phyloP scores from a whole-genome alignment of 2,329 filamentous ascomycete species.

The Cordyceps tenuipes region DNA sequence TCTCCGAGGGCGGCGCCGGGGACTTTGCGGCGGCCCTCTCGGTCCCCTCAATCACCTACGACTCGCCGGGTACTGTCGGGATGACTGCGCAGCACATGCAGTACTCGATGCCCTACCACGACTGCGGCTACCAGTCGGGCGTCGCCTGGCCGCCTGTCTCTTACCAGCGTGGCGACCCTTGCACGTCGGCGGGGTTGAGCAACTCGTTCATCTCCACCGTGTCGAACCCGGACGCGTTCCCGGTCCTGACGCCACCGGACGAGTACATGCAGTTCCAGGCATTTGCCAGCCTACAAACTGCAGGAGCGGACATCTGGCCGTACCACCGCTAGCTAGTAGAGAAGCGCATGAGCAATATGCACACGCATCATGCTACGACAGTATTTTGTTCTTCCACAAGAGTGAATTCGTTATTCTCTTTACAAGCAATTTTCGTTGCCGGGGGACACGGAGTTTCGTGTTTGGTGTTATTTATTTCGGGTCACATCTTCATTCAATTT shows the following conservation, averaged over 20 bases:
- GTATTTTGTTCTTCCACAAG: not conserved
- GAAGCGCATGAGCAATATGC: not conserved
- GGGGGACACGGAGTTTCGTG: not conserved
- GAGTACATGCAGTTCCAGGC: conserved; percentile 11
- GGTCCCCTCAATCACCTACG: not conserved
- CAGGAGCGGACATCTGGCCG: conserved; percentile 7
- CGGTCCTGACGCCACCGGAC: conserved; percentile 6
- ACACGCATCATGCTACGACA: not conserved
- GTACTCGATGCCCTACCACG: conserved; percentile 6
- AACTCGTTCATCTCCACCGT: conserved; percentile 1
- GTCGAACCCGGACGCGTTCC: conserved; percentile 3
- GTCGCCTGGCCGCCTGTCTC: not conserved
- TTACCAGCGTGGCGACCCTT: not conserved
- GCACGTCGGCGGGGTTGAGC: not conserved
- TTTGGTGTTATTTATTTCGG: not conserved
- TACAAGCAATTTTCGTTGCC: not conserved
- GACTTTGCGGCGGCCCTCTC: not conserved
- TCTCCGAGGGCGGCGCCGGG: not conserved
- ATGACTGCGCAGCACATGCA: not conserved
- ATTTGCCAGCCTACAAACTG: not conserved
- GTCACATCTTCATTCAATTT: not conserved
- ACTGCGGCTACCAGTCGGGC: not conserved
- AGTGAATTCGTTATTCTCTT: not conserved
- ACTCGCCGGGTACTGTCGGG: not conserved
- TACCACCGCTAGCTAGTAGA: conserved; percentile 4